phyloP scores from a whole-genome alignment of 768 basidiomycete genomes.

The Pisolithus albus region DNA sequence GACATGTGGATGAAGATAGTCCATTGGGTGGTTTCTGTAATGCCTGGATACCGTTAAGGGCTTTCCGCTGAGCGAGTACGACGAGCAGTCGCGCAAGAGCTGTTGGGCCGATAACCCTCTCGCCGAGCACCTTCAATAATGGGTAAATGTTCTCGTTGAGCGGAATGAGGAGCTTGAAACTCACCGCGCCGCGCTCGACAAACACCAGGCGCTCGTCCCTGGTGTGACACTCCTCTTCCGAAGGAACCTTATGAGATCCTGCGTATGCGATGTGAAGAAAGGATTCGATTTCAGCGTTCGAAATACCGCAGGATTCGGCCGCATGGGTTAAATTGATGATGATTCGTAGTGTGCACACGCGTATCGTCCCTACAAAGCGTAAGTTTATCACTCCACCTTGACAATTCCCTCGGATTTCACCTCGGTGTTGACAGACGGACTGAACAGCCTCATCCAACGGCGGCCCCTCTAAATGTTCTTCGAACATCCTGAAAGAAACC shows the following conservation, averaged over 20 bases:
- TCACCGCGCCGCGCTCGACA: constrained; percentile 12
- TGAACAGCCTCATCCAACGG: background rate
- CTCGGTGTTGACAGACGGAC: background rate
- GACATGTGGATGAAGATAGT: constrained; percentile 10
- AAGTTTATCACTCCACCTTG: background rate
- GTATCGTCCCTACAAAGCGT: constrained; percentile 12
- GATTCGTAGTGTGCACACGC: constrained; percentile 22
- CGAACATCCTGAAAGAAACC: background rate
- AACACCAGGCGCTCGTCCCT: constrained; percentile 3
- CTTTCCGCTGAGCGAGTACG: constrained; percentile 22
- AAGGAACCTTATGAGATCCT: constrained; percentile 14
- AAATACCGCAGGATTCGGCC: constrained; percentile 11
- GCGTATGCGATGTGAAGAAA: constrained; percentile 20
- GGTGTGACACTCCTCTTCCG: background rate
- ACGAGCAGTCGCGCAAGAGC: constrained; percentile 23
- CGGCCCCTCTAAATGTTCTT: background rate
- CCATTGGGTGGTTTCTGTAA: constrained; percentile 19
- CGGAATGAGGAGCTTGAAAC: constrained; percentile 17
- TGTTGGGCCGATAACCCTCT: constrained; percentile 22
- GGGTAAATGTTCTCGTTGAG: constrained; percentile 11
- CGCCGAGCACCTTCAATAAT: constrained; percentile 15
- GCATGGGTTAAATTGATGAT: constrained; percentile 20
- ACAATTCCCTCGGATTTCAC: background rate
- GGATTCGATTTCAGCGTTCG: constrained; percentile 22
- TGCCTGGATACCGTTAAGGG: constrained; percentile 15